Percentiles rank a stretch among this genome's conserved stretches.
These are phyloP conservation scores for Cyberlindnera nakhonratchasimensis DNA, from an alignment of 805 yeast species.

Conservation along the genomic window DNA sequence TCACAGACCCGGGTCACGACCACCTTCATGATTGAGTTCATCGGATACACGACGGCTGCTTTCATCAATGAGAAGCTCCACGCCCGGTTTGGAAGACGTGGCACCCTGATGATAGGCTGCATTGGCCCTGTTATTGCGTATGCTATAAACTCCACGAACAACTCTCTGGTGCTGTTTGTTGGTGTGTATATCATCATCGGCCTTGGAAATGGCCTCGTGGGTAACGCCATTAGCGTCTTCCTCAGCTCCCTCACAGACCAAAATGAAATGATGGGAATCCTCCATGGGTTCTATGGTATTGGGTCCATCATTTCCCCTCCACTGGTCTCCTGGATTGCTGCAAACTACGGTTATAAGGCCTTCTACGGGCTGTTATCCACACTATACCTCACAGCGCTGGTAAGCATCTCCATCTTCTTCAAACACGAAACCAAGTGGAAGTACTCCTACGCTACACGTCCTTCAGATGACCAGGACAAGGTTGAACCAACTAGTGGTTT, in stretches of 20 bases:
- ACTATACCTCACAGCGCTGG: constrained; percentile 30
- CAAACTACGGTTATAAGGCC: constrained; percentile 22
- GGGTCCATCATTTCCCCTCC: constrained; percentile 73
- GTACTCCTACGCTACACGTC: constrained; percentile 23
- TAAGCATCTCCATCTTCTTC: constrained; percentile 41
- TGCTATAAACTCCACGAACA: constrained; percentile 31
- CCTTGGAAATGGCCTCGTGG: constrained; percentile 52
- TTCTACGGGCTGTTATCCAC: constrained; percentile 35
- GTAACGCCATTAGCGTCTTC: constrained; percentile 55
- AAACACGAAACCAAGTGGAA: constrained; percentile 39
- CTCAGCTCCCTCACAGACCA: constrained; percentile 43
- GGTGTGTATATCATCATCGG: constrained; percentile 43
- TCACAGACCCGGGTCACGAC: constrained; percentile 46
- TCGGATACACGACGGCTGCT: constrained; percentile 56
- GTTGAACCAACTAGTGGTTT: constrained; percentile 2
- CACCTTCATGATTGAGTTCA: constrained; percentile 48
- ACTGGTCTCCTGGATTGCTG: constrained; percentile 44
- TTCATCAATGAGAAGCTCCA: constrained; percentile 43
- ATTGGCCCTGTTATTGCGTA: constrained; percentile 36
- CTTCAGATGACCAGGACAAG: neutral
- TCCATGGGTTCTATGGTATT: constrained; percentile 68
- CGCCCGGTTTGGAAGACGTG: constrained; percentile 43
- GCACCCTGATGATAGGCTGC: constrained; percentile 38
- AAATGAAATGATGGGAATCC: constrained; percentile 54
- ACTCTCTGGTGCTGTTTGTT: constrained; percentile 40